These are phyloP conservation scores for Xylaria sp. DNA, from an alignment of 2,329 filamentous ascomycete genomes.

Conservation along the genomic window DNA sequence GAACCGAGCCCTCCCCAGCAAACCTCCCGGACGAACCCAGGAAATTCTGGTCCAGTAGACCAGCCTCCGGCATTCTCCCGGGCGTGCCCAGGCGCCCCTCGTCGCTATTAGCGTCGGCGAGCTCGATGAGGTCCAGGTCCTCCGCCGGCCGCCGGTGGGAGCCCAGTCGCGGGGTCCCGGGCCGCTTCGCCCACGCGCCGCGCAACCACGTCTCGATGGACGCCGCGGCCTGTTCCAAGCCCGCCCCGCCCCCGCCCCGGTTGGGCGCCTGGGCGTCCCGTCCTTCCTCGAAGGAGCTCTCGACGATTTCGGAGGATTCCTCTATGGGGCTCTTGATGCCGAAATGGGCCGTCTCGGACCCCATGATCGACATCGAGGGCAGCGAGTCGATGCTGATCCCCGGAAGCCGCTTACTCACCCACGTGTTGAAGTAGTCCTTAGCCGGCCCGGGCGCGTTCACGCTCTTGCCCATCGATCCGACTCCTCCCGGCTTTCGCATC, in stretches of 20 bases:
- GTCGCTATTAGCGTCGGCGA: conserved; percentile 64
- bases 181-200: conserved; percentile 71
- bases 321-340: conserved; percentile 49
- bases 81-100: conserved; percentile 45
- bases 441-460: conserved; percentile 79
- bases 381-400: conserved; percentile 71
- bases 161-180: conserved; percentile 53
- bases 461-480: conserved; percentile 76
- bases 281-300: conserved; percentile 54
- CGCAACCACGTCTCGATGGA: conserved; percentile 90
- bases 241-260: conserved; percentile 54
- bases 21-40: conserved; percentile 44
- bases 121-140: conserved; percentile 70
- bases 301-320: conserved; percentile 48
- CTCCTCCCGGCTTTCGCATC: conserved; percentile 83
- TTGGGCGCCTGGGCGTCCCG: conserved; percentile 44
- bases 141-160: conserved; percentile 45
- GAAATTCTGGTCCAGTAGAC: conserved; percentile 38
- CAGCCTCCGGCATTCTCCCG: conserved; percentile 26
- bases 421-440: conserved; percentile 80
- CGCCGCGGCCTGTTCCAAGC: conserved; percentile 81
- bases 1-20: conserved; percentile 42
- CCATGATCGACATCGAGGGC: conserved; percentile 68
- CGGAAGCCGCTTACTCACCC: conserved; percentile 82
- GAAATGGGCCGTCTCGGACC: conserved; percentile 61